These are phyloP conservation scores for Globisporangium takayamanum DNA, from an alignment of 352 stramenopile species.

Conservation along the genomic window DNA sequence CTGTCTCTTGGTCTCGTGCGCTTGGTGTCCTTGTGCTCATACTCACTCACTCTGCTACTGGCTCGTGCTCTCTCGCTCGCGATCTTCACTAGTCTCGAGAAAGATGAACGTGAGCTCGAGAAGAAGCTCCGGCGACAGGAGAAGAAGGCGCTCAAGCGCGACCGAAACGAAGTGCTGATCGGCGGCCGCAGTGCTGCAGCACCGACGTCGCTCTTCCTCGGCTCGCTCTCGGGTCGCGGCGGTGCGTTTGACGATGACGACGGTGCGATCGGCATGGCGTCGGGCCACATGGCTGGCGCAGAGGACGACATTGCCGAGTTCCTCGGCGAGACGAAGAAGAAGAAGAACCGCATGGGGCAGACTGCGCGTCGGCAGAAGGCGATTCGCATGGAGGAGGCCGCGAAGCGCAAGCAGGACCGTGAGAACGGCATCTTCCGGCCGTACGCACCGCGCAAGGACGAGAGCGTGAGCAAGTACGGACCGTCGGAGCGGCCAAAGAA, in stretches of 20 bases:
- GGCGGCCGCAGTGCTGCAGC: slow-evolving; percentile 46
- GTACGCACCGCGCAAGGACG: slow-evolving; percentile 14
- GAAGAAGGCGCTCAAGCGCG: slow-evolving; percentile 57
- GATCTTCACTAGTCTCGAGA: slow-evolving; percentile 26
- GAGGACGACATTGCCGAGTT: slow-evolving; percentile 84
- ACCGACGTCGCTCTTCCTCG: slow-evolving; percentile 69
- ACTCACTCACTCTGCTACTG: no score
- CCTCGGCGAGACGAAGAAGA: slow-evolving; percentile 80
- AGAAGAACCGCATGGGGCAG: slow-evolving; percentile 77
- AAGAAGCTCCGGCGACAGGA: slow-evolving; percentile 56
- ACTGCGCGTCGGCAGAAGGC: slow-evolving; percentile 77
- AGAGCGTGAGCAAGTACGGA: slow-evolving; percentile 49
- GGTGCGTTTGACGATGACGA: slow-evolving; percentile 24
- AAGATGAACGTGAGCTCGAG: slow-evolving; percentile 43
- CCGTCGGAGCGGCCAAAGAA: slow-evolving; percentile 74
- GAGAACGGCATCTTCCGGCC: slow-evolving; percentile 36
- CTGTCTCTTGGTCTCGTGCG: not conserved
- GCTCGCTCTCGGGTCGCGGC: slow-evolving; percentile 53
- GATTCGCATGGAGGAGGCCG: slow-evolving; percentile 56
- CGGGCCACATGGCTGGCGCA: slow-evolving; percentile 32
- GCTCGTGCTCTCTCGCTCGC: not conserved
- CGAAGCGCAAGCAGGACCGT: slow-evolving; percentile 38
- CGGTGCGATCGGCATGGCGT: slow-evolving; percentile 15
- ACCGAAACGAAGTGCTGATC: slow-evolving; percentile 45
- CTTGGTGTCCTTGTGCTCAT: not conserved